Evolutionary conservation across 2,329 filamentous ascomycete genomes (phyloP), one percentile per base, ranked within the genome.

Genomic region (Talaromyces atroroseus): DNA sequence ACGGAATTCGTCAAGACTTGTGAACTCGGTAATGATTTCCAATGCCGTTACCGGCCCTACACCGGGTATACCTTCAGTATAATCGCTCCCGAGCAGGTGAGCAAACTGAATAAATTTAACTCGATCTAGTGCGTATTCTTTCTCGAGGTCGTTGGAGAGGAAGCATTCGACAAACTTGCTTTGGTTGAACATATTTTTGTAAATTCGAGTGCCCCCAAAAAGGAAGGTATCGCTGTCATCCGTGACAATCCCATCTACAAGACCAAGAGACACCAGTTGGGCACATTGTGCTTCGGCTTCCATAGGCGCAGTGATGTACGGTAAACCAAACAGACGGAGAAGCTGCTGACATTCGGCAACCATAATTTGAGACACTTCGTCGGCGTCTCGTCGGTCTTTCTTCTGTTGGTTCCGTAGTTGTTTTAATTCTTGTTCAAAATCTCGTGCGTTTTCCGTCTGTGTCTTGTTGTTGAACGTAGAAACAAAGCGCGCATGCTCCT

Each of bases 141-240:
- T 88, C 65, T 95, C 90, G 0, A 99, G 78, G 66, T 99, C 94
- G 0, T 78, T 79, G 2, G 85, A 76, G 10, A 99, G 81, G 68
- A 97, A 99, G 74, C 94, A 97, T 74, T 99, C 94, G 44, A 99
- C 94, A 65, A 90, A 95, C 70, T 99, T 99, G 71, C 94, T 94
- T 65, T 90, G 87, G 73, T 96, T 99, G 79, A 99, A 99, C 91
- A 99, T 95, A 77, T 99, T 99, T 73, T 99, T 99, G 80, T 99
- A 99, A 21, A 99, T 88, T 18, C 92, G 82, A 0, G 91, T 99
- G 38, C 94, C 95, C 18, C 94, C 95, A 71, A 99, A 99, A 0
- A 99, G 82, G 67, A 99, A 99, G 0, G 87, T 95, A 76, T 99
- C 94, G 2, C 89, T 95, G 69, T 99, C 94, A 66, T 99, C 94